Evolutionary conservation across 2,329 filamentous ascomycete species (phyloP), one percentile per base, ranked within the genome.

Genomic region (Chaetomium olivaceum): DNA sequence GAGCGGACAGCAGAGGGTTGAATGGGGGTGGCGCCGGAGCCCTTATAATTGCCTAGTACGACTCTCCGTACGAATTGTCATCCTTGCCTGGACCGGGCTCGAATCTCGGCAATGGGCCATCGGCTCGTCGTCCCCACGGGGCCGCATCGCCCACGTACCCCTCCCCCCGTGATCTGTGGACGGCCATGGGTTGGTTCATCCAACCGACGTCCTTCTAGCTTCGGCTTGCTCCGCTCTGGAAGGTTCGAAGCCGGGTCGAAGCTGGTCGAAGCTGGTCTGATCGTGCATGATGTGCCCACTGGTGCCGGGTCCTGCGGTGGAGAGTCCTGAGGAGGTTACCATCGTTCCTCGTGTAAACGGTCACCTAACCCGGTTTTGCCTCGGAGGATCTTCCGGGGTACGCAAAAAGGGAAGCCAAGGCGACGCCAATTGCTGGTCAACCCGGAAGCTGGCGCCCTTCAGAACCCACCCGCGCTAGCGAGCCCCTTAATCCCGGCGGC

Each of bases 401-500:
- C 58, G 58, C 63, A 51, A 67, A 68, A 68, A 43, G 62, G 70
- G 63, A 65, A 68, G 66, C 65, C 67, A 67, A 68, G 62, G 36
- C 64, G 46, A 43, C 36, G 63, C 59, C 63, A 62, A 25, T 54
- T 25, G 21, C n/a, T 51, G 55, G 39, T 31, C 21, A 66, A 65
- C 62, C 68, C 39, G 68, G 67, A 57, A 63, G 29, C 54, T 52
- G 68, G 69, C 7, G 23, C 11, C 29, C 21, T 46, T 55, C 25
- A 27, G 25, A 52, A 48, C 29, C 46, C 43, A 52, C 50, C 6
- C 14, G 52, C 57, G 36, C 56, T 66, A 56, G 57, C 57, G 58
- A 58, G 23, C 62, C 58, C 57, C 52, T 64, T 59, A 58, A 63
- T 67, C 55, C 64, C 62, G 55, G 62, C 25, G 7, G 12, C 2